Evolutionary conservation across 2,329 filamentous ascomycete genomes (phyloP), one percentile per base, ranked within the genome.

Genomic region (Cladorrhinum sp.): DNA sequence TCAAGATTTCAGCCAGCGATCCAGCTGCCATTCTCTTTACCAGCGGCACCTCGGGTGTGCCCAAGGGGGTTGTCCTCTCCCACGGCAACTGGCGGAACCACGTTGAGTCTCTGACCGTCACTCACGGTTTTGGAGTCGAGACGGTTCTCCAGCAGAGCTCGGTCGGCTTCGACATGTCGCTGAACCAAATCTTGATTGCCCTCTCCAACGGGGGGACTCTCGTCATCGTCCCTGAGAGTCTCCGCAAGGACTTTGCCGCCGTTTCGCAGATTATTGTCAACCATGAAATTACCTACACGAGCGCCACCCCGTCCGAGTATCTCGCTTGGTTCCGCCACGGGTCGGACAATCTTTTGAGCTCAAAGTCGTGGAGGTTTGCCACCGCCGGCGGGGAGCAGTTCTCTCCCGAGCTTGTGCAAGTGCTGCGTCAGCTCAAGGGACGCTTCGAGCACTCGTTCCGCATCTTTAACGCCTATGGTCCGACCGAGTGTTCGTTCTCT

Each of bases 21-120:
- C 33, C 53, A 12, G 53, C 53, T 23, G 36, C 30, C 18, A 39
- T 55, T 24, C 26, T 60, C 21, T 60, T 55, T 46, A 60, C 58
- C 26, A 65, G 63, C 46, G 63, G 63, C 51, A 63, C 63, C 5
- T 65, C 63, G 2, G 63, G 64, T 8, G 58, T 12, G 10, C 63
- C 61, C 28, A 66, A 65, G 18, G 64, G 62, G 16, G 64, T 66
- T 33, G 12, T 60, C 6, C 46, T 55, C 23, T 50, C 51, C 4
- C 51, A 60, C 26, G 18, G 7, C 2, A 60, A 60, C 28, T 20
- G 55, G 12, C 42, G 36, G 20, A 55, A 55, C 53, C 53, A 55
- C 14, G 30, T 55, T 10, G 23, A 14, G 5, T 30, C 33, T 7
- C 30, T 55, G 7, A 8, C 23, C 3, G 24, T 21, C 33, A 39